Evolutionary conservation across 140 eudicot species (phyloP), one percentile per base, ranked within the genome.

Genomic region (Ambrosia hybrid): DNA sequence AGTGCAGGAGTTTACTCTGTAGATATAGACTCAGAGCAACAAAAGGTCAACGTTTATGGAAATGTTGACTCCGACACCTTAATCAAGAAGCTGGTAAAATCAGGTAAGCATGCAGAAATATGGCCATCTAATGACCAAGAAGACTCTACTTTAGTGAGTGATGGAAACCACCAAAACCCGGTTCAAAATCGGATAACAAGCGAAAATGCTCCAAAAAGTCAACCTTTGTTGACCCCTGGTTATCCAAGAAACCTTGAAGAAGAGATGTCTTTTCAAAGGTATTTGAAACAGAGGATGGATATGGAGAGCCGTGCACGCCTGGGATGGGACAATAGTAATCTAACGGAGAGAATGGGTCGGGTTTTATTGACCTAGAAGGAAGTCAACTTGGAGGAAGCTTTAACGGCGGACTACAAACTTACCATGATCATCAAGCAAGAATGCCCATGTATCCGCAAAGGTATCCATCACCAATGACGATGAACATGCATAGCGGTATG

Each of bases 1-100:
- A 36, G 55, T 80, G 69, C 83, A 89, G 96, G 96, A 34, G 96
- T 89, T 39, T 82, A 82, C 76, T 76, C 80, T 55, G 86, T 89
- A 59, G 68, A 75, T 59, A 63, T 89, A 48, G 85, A 86, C 74
- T 57, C 75, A 9, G 92, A 86, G 57, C 75, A 82, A 43, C 88
- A 82, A 61, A 80, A 62, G 62, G 96, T 86, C 36, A 73, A 68
- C 51, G 92, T 89, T 7, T 72, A 74, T 33, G 96, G 96, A 68
- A 80, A 73, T 77, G 86, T 89, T 41, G 96, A 89, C 76, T 14
- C 86, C 4, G 60, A 77, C 45, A 71, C 71, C 46, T 51, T 89
- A 45, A 84, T 86, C 36, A 84, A 81, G 43, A 89, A 78, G 73
- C 74, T 89, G 38, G 45, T 58, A 36, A 89, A 86, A 75, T 79